A percentile compares a stretch with the other conserved stretches of the same genome.
phyloP scores from a whole-genome alignment of 2,329 filamentous ascomycete genomes.

The Exophiala lecanii-corni region DNA sequence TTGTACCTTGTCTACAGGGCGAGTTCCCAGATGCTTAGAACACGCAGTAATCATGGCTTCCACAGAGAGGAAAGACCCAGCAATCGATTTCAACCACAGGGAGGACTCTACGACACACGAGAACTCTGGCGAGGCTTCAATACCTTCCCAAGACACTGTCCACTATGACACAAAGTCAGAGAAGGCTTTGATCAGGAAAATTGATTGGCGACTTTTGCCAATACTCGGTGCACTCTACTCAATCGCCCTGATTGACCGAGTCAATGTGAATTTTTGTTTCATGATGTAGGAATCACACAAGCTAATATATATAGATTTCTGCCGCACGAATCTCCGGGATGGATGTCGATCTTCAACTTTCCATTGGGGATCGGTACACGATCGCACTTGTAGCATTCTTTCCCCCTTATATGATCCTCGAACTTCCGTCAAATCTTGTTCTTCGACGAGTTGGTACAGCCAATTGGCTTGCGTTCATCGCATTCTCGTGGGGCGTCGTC shows the following conservation, averaged over 20 bases:
- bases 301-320: not conserved
- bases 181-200: constrained; percentile 5
- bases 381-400: constrained; percentile 70
- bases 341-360: constrained; percentile 25
- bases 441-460: constrained; percentile 48
- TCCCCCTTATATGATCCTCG: constrained; percentile 61
- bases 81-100: not conserved
- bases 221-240: constrained; percentile 26
- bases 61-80: not conserved
- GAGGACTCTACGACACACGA: not conserved
- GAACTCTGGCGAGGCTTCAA: not conserved
- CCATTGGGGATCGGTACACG: constrained; percentile 61
- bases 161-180: constrained; percentile 1
- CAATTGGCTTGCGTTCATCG: constrained; percentile 59
- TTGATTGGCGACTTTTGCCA: constrained; percentile 29
- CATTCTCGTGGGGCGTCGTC: constrained; percentile 25
- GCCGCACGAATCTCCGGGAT: constrained; percentile 29
- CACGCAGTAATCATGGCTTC: not conserved
- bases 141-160: not conserved
- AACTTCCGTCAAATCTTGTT: constrained; percentile 42
- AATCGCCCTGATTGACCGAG: constrained; percentile 17
- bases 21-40: no score
- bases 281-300: no score
- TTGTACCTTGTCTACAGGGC: no score
- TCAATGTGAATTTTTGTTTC: constrained; percentile 8